Evolutionary conservation across 2,329 filamentous ascomycete species (phyloP).

Genomic region (Beauveria scarabaeidicola): DNA sequence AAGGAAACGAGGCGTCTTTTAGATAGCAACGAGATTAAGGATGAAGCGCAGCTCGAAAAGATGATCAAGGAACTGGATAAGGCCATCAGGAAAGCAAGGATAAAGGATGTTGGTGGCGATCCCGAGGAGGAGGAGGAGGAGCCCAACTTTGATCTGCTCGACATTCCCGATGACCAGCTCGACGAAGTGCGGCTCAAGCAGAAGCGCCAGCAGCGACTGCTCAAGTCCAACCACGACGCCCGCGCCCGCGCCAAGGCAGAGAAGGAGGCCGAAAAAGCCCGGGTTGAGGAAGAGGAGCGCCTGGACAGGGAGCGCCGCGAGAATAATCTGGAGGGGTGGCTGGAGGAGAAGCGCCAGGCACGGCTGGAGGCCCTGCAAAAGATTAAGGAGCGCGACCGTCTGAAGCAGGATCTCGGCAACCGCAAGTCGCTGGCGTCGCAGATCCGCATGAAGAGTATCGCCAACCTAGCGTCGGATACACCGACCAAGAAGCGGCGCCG

Average conservation of each 20-base stretch:
- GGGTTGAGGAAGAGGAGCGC: constrained; percentile 73
- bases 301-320: constrained; percentile 76
- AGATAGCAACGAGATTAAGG: constrained; percentile 85
- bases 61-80: constrained; percentile 84
- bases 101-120: constrained; percentile 81
- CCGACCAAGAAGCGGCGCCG: constrained; percentile 76
- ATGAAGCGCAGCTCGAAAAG: constrained; percentile 78
- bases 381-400: constrained; percentile 87
- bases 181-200: constrained; percentile 87
- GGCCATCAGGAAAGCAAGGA: constrained; percentile 79
- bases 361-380: constrained; percentile 64
- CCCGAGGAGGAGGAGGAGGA: constrained; percentile 73
- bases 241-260: constrained; percentile 89
- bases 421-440: constrained; percentile 93
- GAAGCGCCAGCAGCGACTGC: constrained; percentile 82
- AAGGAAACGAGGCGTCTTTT: constrained; percentile 83
- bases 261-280: constrained; percentile 85
- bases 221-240: constrained; percentile 93
- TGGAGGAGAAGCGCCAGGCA: constrained; percentile 69
- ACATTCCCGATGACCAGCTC: constrained; percentile 82
- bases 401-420: constrained; percentile 92
- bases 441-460: constrained; percentile 96
- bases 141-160: constrained; percentile 80
- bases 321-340: constrained; percentile 78
- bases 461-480: constrained; percentile 85